phyloP scores from a whole-genome alignment of 441 rosid species.

The Rhodomyrtus psidioides region DNA sequence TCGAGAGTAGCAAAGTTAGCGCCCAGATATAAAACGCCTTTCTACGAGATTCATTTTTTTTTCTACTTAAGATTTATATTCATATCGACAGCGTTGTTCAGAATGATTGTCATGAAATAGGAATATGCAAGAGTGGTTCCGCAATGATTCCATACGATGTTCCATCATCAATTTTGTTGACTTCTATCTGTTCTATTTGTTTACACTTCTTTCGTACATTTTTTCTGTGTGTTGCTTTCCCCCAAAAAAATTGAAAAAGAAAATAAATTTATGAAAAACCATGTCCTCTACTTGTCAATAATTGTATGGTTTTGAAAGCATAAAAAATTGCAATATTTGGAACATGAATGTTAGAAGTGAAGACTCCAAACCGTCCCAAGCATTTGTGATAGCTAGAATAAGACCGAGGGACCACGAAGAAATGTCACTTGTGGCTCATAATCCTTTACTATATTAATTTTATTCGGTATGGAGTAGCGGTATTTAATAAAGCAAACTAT shows the following conservation, averaged over 20 bases:
- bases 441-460: too few relatives aligned
- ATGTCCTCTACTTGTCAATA: too few relatives aligned
- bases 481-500: too few relatives aligned
- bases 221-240: not conserved
- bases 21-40: too few relatives aligned
- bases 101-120: not conserved
- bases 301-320: too few relatives aligned
- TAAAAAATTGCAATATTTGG: not conserved
- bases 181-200: not conserved
- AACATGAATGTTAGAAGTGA: not conserved
- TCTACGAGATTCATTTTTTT: not conserved
- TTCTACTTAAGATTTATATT: not conserved
- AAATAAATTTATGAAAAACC: not conserved
- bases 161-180: not conserved
- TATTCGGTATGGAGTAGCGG: too few relatives aligned
- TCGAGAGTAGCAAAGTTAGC: too few relatives aligned
- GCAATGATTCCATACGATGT: not conserved
- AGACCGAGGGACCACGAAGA: not conserved
- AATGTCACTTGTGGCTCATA: not conserved
- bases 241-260: not conserved
- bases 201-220: not conserved
- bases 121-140: too few relatives aligned
- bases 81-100: accelerated
- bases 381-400: not conserved
- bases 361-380: not conserved